Conservation (phyloP, 78 protist genomes). For the Corallochytrium limacisporum region DNA sequence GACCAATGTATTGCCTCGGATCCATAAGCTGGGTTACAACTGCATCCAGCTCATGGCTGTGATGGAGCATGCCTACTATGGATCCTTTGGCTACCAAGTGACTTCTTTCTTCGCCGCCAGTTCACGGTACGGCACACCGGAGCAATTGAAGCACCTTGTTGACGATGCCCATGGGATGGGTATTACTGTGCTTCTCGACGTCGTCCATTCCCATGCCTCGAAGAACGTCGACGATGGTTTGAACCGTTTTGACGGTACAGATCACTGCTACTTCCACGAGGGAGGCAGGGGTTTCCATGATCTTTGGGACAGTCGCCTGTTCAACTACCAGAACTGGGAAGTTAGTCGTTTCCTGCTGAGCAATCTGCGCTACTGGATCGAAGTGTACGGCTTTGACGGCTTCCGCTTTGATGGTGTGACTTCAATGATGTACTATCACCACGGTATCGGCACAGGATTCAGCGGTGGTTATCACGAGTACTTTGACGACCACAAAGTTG, state of each 20-base stretch:
- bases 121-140: conserved; percentile 38
- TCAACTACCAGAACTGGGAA: conserved; percentile 74
- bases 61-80: conserved; percentile 93
- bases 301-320: conserved; percentile 80
- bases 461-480: conserved; percentile 61
- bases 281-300: conserved; percentile 51
- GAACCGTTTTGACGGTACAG: conserved; percentile 72
- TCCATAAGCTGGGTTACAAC: conserved; percentile 58
- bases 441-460: conserved; percentile 53
- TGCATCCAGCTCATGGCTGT: conserved; percentile 87
- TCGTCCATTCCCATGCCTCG: conserved; percentile 71
- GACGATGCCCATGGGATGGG: conserved; percentile 62
- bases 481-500: conserved; percentile 61
- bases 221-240: conserved; percentile 68
- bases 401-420: conserved; percentile 86
- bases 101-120: conserved; percentile 59
- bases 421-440: conserved; percentile 70
- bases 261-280: conserved; percentile 69
- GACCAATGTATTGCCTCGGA: conserved; percentile 12
- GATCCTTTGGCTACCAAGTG: conserved; percentile 77
- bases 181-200: conserved; percentile 68
- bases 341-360: conserved; percentile 77
- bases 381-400: conserved; percentile 82
- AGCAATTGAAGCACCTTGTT: conserved; percentile 61
- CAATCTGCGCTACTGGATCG: conserved; percentile 54